Conservation (phyloP, 2,329 filamentous ascomycete genomes). For the Epichloe gansuensis region DNA sequence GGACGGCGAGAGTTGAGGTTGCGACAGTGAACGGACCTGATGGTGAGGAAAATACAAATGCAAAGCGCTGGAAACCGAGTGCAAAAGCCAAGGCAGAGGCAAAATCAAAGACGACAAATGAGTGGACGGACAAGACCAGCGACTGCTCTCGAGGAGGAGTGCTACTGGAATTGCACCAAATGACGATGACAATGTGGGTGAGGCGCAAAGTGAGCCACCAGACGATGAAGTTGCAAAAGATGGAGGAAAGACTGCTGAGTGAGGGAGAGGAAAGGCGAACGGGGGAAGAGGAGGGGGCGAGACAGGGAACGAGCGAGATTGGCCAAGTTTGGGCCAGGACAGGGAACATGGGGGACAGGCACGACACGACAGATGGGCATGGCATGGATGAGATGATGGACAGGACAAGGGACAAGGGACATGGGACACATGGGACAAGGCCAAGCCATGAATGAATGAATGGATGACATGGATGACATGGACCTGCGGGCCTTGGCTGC, state of each 20-base stretch:
- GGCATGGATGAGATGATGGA: background rate
- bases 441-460: no score
- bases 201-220: constrained; percentile 4
- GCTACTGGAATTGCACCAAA: constrained; percentile 45
- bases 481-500: background rate
- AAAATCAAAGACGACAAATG: constrained; percentile 27
- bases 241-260: constrained; percentile 4
- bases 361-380: constrained; percentile 2
- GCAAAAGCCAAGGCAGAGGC: constrained; percentile 13
- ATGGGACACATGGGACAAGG: background rate
- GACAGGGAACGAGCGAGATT: constrained; percentile 7
- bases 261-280: constrained; percentile 8
- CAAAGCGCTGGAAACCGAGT: constrained; percentile 6
- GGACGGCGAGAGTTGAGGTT: background rate
- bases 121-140: constrained; percentile 50
- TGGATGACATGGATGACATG: no score
- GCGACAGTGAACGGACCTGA: constrained; percentile 1
- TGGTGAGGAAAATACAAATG: constrained; percentile 5
- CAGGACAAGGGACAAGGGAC: background rate
- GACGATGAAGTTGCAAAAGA: constrained; percentile 6
- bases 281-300: constrained; percentile 4
- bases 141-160: constrained; percentile 34
- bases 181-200: constrained; percentile 4
- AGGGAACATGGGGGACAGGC: background rate
- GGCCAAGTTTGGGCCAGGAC: background rate